Conservation (phyloP, 163 green algal genomes). For the Prototheca stagnorum region DNA sequence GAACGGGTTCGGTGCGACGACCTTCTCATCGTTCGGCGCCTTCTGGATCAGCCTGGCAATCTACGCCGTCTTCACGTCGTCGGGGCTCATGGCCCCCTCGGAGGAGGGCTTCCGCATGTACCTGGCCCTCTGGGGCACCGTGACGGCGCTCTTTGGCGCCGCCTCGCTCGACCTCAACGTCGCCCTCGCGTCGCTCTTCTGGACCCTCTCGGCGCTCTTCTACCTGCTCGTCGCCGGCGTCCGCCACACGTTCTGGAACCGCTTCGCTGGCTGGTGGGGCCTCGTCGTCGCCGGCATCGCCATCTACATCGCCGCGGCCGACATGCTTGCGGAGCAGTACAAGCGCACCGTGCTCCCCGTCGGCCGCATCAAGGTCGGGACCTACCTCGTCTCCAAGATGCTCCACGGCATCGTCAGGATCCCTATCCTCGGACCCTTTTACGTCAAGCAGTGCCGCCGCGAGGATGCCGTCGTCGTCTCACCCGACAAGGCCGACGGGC, state of each 20-base stretch:
- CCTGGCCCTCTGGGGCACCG: slow-evolving; percentile 13
- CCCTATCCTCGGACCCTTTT: no score
- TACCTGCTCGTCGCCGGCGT: slow-evolving; percentile 8
- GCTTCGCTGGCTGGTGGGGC: slow-evolving; percentile 3
- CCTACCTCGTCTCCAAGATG: slow-evolving; percentile 11
- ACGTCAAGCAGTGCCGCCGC: no score
- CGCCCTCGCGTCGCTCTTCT: slow-evolving; percentile 2
- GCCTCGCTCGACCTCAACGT: slow-evolving; percentile 16
- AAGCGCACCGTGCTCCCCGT: slow-evolving; percentile 13
- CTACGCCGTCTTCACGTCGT: neutral
- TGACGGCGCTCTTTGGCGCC: slow-evolving; percentile 14
- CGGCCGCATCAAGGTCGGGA: slow-evolving; percentile 17
- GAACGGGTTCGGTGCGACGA: slow-evolving; percentile 17
- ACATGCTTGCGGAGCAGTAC: slow-evolving; percentile 15
- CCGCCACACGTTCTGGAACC: neutral
- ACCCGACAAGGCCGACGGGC: no score
- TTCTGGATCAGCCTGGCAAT: slow-evolving; percentile 18
- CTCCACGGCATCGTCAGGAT: slow-evolving; percentile 24
- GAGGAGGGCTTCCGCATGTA: slow-evolving; percentile 3
- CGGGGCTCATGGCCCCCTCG: neutral
- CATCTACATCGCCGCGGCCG: slow-evolving; percentile 13
- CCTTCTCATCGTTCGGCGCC: slow-evolving; percentile 14
- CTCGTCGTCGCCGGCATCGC: slow-evolving; percentile 6
- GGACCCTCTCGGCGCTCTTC: slow-evolving; percentile 8
- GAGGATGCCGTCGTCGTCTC: no score